These are phyloP conservation scores for Schrenkiella parvula DNA, from an alignment of 345 rosid genomes.

Conservation along the genomic window DNA sequence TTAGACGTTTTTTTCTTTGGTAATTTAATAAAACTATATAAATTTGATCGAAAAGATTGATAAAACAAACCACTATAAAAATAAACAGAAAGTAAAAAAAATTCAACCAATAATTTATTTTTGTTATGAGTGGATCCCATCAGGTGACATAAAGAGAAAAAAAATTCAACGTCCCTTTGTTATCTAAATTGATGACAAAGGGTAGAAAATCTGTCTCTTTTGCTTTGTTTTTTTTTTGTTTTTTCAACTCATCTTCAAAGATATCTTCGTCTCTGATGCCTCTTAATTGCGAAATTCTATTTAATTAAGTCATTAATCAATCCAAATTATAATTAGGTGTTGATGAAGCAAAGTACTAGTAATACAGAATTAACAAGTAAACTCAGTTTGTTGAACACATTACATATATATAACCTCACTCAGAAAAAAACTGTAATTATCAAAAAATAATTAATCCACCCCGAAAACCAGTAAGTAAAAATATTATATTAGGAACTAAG, in stretches of 20 bases:
- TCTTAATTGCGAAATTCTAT: background rate
- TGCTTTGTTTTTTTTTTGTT: background rate
- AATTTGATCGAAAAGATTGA: background rate
- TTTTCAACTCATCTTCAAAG: constrained; percentile 1
- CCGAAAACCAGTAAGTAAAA: constrained; percentile 8
- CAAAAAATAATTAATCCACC: constrained; percentile 21
- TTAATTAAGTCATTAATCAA: background rate
- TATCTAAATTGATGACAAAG: constrained; percentile 22
- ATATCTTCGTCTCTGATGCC: constrained; percentile 4
- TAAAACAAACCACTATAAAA: background rate
- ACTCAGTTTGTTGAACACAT: background rate
- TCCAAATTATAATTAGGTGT: background rate
- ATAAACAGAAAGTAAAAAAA: background rate
- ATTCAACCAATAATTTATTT: background rate
- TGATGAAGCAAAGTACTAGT: background rate
- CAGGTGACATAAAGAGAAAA: constrained; percentile 10
- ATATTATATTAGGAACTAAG: background rate
- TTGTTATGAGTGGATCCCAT: constrained; percentile 25
- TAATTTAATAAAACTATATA: background rate
- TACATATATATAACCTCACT: background rate
- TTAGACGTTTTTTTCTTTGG: background rate
- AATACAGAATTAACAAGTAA: background rate
- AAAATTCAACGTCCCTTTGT: constrained; percentile 5
- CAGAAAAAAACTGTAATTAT: constrained; percentile 1
- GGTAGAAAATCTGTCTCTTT: constrained; percentile 2